These are phyloP conservation scores for Tetrapisispora pingtungensis DNA, from an alignment of 805 yeast species.

Conservation along the genomic window DNA sequence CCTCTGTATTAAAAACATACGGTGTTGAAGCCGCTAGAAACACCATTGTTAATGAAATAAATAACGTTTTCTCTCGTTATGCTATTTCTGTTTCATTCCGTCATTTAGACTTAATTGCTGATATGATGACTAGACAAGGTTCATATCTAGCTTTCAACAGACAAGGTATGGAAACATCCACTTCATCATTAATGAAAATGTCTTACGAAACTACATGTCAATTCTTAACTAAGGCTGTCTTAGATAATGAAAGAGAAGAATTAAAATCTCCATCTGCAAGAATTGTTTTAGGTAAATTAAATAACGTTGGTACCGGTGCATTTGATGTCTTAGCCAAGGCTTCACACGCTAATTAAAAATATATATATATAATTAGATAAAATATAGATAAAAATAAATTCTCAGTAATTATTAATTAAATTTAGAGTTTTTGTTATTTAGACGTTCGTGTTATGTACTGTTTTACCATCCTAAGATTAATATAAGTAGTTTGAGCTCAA, in stretches of 20 bases:
- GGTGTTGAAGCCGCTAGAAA: slow-evolving; percentile 99
- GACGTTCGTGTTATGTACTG: too few relatives aligned
- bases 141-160: slow-evolving; percentile 92
- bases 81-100: slow-evolving; percentile 89
- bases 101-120: slow-evolving; percentile 94
- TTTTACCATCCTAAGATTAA: too few relatives aligned
- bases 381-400: neutral
- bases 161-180: slow-evolving; percentile 93
- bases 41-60: slow-evolving; percentile 91
- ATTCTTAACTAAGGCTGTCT: slow-evolving; percentile 90
- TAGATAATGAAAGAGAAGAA: slow-evolving; percentile 82
- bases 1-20: slow-evolving; percentile 79
- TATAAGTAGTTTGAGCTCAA: too few relatives aligned
- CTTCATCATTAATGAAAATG: slow-evolving; percentile 97
- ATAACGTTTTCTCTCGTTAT: slow-evolving; percentile 90
- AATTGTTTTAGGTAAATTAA: slow-evolving; percentile 82
- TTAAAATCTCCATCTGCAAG: slow-evolving; percentile 88
- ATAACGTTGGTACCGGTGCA: slow-evolving; percentile 91
- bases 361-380: neutral
- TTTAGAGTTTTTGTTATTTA: too few relatives aligned
- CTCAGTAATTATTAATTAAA: neutral
- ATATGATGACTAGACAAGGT: slow-evolving; percentile 99
- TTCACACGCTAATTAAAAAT: slow-evolving; percentile 15
- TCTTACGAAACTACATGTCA: slow-evolving; percentile 97
- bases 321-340: slow-evolving; percentile 60